Evolutionary conservation across 2,329 filamentous ascomycete species (phyloP), one percentile per base, ranked within the genome.

Genomic region (Ophiostoma novo-ulmi): DNA sequence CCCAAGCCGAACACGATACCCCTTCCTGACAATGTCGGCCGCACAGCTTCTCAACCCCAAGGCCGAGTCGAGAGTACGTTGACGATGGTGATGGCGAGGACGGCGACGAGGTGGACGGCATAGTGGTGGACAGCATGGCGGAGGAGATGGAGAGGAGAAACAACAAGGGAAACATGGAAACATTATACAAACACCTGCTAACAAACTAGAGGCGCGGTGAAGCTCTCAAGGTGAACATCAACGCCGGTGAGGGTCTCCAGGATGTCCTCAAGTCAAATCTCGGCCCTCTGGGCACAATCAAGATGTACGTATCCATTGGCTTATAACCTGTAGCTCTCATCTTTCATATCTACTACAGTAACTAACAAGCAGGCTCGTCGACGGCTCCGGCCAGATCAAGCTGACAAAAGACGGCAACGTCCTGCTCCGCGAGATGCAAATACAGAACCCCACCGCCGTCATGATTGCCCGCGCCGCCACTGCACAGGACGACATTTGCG

Each of bases 331-430:
- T 26, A 11, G n/a, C 31, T 31, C 31, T 31, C 31, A 31, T 31
- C 31, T 31, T 31, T 31, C 31, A 31, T 2, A 31, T 31, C 31
- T 31, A 31, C n/a, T 26, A 26, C 22, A 58, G 10, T 26, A 26
- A 17, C 38, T 11, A 13, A 26, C 36, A 66, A 20, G 22, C 55
- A 89, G 89, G 85, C 85, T 89, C 74, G 87, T 90, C 75, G 89
- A 91, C 78, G 89, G 89, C 77, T 83, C 89, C 74, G 89, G 89
- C 77, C 87, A 95, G 88, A 99, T 99, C 84, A 99, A 99, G 84
- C 87, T 99, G 80, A 99, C 95, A 76, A 99, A 99, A 82, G 95
- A 99, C 82, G 95, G 95, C 79, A 97, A 97, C 78, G 94, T 98
- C 73, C 84, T 90, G 36, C 81, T 90, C 74, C 84, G 88, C 77